These are phyloP conservation scores for Medicago lupulina DNA, from an alignment of 306 rosid genomes.

Conservation along the genomic window DNA sequence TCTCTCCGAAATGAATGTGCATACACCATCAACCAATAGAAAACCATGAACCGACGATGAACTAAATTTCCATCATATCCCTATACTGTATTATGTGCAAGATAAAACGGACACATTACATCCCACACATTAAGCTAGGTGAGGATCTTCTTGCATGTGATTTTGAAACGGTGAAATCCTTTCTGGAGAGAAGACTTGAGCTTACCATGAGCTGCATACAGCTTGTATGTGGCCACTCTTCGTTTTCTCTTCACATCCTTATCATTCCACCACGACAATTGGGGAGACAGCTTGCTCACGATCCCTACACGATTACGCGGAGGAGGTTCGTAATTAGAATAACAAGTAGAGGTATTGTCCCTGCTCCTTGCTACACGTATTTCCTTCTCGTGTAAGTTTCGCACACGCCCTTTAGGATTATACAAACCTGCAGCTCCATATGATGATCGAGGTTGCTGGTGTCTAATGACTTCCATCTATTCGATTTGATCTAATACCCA, in stretches of 20 bases:
- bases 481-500: not conserved
- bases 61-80: not conserved
- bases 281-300: not conserved
- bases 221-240: slow-evolving; percentile 57
- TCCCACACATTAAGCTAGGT: slow-evolving; percentile 7
- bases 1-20: not conserved
- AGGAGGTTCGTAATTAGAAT: slow-evolving; percentile 12
- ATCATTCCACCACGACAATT: slow-evolving; percentile 52
- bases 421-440: not conserved
- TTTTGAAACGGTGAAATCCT: slow-evolving; percentile 52
- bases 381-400: slow-evolving; percentile 11
- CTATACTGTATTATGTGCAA: slow-evolving; percentile 27
- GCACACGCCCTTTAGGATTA: not conserved
- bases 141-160: slow-evolving; percentile 44
- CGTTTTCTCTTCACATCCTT: slow-evolving; percentile 54
- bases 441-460: not conserved
- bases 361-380: not conserved
- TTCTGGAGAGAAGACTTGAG: slow-evolving; percentile 52
- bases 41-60: not conserved
- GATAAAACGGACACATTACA: not conserved
- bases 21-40: not conserved
- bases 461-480: slow-evolving; percentile 40
- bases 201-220: slow-evolving; percentile 54
- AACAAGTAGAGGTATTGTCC: not conserved
- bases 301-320: not conserved